Conservation (phyloP, 768 basidiomycete species). For the Tylopilus vinaceipallidus region DNA sequence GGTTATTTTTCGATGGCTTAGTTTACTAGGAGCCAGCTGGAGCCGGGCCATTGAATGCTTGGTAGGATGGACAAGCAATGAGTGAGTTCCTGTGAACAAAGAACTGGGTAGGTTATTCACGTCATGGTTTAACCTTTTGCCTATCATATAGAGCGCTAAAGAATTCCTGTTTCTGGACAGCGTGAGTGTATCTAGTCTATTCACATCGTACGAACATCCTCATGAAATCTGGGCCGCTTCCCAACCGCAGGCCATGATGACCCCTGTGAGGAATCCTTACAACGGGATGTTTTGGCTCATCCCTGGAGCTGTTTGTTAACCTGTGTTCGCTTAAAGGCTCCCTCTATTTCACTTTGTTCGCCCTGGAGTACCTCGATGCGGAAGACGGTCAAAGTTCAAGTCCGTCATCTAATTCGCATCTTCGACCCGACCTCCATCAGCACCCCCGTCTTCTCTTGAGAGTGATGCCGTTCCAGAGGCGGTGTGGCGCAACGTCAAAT, state of each 20-base stretch:
- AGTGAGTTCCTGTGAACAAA: background rate
- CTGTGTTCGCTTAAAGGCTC: background rate
- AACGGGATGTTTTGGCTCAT: background rate
- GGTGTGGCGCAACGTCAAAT: background rate
- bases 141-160: background rate
- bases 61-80: background rate
- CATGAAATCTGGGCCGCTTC: background rate
- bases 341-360: too few relatives aligned
- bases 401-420: background rate
- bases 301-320: background rate
- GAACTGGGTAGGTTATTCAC: too few relatives aligned
- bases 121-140: background rate
- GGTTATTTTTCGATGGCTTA: too few relatives aligned
- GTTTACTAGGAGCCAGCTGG: background rate
- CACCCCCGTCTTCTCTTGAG: background rate
- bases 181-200: background rate
- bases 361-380: slow-evolving; percentile 1
- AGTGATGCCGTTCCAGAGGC: background rate
- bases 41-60: background rate
- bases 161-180: background rate
- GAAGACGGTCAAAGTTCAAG: background rate
- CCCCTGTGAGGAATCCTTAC: too few relatives aligned
- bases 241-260: background rate
- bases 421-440: slow-evolving; percentile 2
- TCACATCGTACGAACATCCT: background rate